Evolutionary conservation across 352 stramenopile genomes (phyloP).

Genomic region (Thalassiosira sp.): DNA sequence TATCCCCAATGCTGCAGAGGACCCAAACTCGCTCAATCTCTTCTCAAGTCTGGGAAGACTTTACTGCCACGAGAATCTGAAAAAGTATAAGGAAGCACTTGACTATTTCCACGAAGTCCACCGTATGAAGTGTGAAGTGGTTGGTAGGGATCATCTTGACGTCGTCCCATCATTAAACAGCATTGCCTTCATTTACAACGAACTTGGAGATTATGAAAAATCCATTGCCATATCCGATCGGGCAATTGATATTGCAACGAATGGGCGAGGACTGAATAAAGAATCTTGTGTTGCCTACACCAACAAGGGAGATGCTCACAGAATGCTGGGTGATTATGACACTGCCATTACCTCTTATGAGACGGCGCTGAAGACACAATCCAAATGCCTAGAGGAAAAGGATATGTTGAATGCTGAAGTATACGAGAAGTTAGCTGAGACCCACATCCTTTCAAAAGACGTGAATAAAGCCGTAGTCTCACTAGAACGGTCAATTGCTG

Average conservation of each 20-base stretch:
- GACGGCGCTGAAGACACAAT: constrained; percentile 32
- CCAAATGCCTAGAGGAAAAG: constrained; percentile 17
- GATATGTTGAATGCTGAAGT: constrained; percentile 41
- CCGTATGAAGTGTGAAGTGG: constrained; percentile 41
- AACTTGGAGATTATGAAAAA: constrained; percentile 42
- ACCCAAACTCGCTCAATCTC: constrained; percentile 43
- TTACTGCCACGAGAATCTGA: constrained; percentile 42
- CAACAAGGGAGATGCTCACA: constrained; percentile 49
- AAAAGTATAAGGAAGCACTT: constrained; percentile 45
- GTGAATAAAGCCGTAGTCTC: constrained; percentile 32
- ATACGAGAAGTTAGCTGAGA: constrained; percentile 42
- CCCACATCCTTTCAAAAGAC: constrained; percentile 27
- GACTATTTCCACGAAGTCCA: constrained; percentile 50
- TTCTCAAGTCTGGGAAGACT: constrained; percentile 43
- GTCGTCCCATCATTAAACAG: constrained; percentile 52
- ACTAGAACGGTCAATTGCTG: constrained; percentile 29
- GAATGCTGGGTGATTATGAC: constrained; percentile 27
- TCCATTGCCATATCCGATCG: constrained; percentile 39
- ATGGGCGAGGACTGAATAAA: constrained; percentile 45
- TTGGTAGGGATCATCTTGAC: constrained; percentile 42
- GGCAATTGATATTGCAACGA: constrained; percentile 48
- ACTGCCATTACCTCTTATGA: constrained; percentile 37
- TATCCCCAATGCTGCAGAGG: constrained; percentile 25
- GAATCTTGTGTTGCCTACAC: constrained; percentile 45
- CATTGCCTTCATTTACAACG: constrained; percentile 44